Conservation (phyloP, 257 asterid species). For the Solanum piurae region DNA sequence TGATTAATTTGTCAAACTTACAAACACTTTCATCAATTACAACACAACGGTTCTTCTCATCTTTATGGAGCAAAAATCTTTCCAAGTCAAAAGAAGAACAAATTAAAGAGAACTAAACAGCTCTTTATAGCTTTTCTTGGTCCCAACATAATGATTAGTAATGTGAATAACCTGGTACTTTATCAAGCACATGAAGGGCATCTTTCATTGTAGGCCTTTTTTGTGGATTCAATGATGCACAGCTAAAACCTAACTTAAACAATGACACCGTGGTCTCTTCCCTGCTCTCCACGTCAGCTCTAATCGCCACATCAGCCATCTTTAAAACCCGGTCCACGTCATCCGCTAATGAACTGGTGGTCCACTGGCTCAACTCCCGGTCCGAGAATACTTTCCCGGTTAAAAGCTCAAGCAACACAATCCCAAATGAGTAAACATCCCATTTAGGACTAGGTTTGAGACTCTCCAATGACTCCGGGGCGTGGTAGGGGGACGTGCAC, state of each 20-base stretch:
- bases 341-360: slow-evolving; percentile 22
- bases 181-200: slow-evolving; percentile 60
- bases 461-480: slow-evolving; percentile 78
- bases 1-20: slow-evolving; percentile 15
- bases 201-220: slow-evolving; percentile 90
- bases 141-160: slow-evolving; percentile 14
- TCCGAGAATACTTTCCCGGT: slow-evolving; percentile 78
- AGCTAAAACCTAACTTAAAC: slow-evolving; percentile 71
- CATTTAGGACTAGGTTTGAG: slow-evolving; percentile 68
- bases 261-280: slow-evolving; percentile 60
- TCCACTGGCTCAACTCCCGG: slow-evolving; percentile 63
- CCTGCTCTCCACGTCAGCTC: slow-evolving; percentile 47
- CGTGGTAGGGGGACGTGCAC: slow-evolving; percentile 77
- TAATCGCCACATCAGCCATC: slow-evolving; percentile 62
- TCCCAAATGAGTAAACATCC: slow-evolving; percentile 92
- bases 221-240: slow-evolving; percentile 76
- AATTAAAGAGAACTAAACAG: slow-evolving; percentile 6
- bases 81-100: slow-evolving; percentile 40
- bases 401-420: slow-evolving; percentile 60
- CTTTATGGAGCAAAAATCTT: slow-evolving; percentile 14
- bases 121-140: slow-evolving; percentile 12
- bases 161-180: slow-evolving; percentile 20
- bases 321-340: slow-evolving; percentile 38
- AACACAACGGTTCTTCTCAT: slow-evolving; percentile 28
- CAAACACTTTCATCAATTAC: slow-evolving; percentile 17